Evolutionary conservation across 768 basidiomycete genomes (phyloP).

Genomic region (Russula compacta): DNA sequence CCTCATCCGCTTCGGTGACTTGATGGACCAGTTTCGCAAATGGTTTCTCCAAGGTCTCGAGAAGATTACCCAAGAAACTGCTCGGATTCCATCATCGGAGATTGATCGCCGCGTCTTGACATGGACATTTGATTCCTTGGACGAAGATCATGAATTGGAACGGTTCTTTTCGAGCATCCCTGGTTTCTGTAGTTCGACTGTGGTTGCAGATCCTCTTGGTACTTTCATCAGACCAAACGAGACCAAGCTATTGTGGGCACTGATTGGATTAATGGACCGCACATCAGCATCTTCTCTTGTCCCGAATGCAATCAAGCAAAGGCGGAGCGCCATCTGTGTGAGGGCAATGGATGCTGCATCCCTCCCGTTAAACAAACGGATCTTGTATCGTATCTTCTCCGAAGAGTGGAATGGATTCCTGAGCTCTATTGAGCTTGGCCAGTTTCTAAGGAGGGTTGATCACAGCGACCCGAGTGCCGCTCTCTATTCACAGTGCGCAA

Average conservation of each 20-base stretch:
- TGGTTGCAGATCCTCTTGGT: neutral
- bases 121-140: neutral
- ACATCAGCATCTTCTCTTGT: neutral
- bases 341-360: neutral
- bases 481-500: neutral
- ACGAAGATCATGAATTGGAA: neutral
- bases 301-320: neutral
- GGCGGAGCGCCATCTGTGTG: neutral
- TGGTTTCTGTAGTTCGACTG: neutral
- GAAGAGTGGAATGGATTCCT: conserved; percentile 1
- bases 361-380: neutral
- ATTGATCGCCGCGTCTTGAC: neutral
- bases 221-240: neutral
- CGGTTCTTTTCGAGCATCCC: neutral
- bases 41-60: neutral
- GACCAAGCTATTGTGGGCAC: neutral
- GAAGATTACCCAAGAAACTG: neutral
- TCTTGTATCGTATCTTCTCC: neutral
- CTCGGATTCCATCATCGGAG: neutral
- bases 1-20: neutral
- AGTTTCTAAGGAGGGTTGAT: neutral
- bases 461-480: neutral
- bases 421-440: conserved; percentile 4
- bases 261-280: neutral
- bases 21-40: neutral